Percentiles rank a stretch among this genome's conserved stretches.
Conservation (phyloP, 106 monocot species). For the Cymbidium sinense region DNA sequence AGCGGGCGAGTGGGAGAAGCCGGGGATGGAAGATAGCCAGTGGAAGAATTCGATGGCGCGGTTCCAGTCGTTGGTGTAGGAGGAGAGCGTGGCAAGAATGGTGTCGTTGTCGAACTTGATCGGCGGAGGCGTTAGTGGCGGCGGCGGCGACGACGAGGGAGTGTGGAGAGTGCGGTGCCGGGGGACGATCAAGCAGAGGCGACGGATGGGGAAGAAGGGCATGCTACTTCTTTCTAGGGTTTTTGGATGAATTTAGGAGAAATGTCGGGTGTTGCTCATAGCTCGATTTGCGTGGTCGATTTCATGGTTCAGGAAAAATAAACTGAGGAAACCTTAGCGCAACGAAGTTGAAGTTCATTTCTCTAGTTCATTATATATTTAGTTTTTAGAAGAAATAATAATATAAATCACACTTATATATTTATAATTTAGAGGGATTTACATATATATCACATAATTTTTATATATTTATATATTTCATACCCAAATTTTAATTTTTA, state of each 20-base stretch:
- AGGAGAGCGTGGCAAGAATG: constrained; percentile 52
- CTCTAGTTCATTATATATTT: too few species aligned
- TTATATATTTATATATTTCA: too few species aligned
- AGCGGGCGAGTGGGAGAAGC: constrained; percentile 44
- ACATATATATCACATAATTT: too few species aligned
- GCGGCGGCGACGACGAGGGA: background rate
- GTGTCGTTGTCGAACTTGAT: constrained; percentile 25
- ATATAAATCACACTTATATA: too few species aligned
- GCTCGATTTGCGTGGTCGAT: too few species aligned
- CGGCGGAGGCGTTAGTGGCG: constrained; percentile 9
- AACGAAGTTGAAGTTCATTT: too few species aligned
- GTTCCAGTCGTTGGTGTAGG: constrained; percentile 70
- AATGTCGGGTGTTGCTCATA: background rate
- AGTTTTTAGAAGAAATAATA: too few species aligned
- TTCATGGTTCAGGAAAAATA: too few species aligned
- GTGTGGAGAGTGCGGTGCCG: constrained; percentile 2
- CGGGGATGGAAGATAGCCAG: constrained; percentile 37
- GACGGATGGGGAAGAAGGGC: background rate
- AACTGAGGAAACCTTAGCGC: too few species aligned
- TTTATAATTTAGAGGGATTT: too few species aligned
- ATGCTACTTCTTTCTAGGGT: background rate
- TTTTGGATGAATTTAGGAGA: background rate
- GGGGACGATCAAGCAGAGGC: constrained; percentile 1
- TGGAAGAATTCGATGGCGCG: constrained; percentile 86
- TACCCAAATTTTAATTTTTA: too few species aligned